Evolutionary conservation across 2,329 filamentous ascomycete genomes (phyloP).

Genomic region (Macrophomina phaseolina): DNA sequence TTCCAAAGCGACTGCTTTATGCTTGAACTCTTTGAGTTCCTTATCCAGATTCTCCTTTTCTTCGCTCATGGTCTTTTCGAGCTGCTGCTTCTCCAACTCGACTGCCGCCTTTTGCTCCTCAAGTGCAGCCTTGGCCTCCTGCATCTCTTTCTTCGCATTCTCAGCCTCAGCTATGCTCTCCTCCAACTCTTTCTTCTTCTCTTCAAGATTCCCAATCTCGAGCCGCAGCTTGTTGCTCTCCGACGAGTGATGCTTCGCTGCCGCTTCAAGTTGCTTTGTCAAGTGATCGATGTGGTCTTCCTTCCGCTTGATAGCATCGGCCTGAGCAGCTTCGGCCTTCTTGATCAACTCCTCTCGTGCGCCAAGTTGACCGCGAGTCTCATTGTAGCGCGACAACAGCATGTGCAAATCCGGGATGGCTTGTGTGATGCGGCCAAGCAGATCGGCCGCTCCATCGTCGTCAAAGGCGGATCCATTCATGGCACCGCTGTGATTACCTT

Average conservation of each 20-base stretch:
- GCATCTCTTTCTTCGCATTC: constrained; percentile 48
- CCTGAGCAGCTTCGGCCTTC: constrained; percentile 55
- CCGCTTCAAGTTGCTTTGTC: constrained; percentile 56
- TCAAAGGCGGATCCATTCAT: constrained; percentile 35
- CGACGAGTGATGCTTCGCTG: constrained; percentile 56
- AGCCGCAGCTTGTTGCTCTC: constrained; percentile 58
- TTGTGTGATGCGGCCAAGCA: constrained; percentile 46
- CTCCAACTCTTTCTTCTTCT: constrained; percentile 58
- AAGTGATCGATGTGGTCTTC: constrained; percentile 60
- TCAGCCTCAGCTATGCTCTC: constrained; percentile 53
- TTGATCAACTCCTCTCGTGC: constrained; percentile 57
- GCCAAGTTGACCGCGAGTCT: constrained; percentile 56
- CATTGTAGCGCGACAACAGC: constrained; percentile 54
- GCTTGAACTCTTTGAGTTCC: constrained; percentile 52
- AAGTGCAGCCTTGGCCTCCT: constrained; percentile 38
- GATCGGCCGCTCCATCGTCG: constrained; percentile 44
- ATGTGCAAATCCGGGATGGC: constrained; percentile 47
- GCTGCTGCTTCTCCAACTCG: constrained; percentile 50
- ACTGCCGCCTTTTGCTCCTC: constrained; percentile 46
- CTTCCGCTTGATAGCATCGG: constrained; percentile 58
- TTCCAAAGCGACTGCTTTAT: constrained; percentile 52
- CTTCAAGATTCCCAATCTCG: constrained; percentile 58
- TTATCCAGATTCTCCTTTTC: constrained; percentile 41
- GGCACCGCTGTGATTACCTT: background rate
- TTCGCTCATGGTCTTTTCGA: constrained; percentile 48